phyloP scores from a whole-genome alignment of 331 rosid genomes.

The Quercus tomentella region DNA sequence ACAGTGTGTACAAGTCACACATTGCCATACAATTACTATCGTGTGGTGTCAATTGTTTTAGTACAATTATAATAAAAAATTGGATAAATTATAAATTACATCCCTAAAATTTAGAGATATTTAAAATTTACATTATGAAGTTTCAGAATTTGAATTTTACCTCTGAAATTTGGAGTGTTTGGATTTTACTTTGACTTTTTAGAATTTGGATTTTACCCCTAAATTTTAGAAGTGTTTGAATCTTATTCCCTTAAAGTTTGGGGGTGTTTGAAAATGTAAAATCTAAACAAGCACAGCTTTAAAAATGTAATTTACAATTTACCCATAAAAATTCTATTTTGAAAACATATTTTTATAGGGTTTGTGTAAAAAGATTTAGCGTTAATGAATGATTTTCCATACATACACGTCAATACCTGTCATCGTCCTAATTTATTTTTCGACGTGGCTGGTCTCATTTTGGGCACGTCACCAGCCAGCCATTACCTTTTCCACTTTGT shows the following conservation, averaged over 20 bases:
- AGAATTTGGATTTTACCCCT: accelerated
- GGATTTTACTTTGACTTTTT: too few species aligned
- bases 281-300: accelerated
- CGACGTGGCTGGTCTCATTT: conserved; percentile 24
- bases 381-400: too few species aligned
- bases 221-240: accelerated
- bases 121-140: accelerated
- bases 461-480: conserved; percentile 42
- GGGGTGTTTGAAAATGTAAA: accelerated
- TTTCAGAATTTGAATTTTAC: too few species aligned
- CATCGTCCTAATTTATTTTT: not conserved
- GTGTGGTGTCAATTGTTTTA: too few species aligned
- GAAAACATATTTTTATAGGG: too few species aligned
- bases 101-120: accelerated
- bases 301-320: too few species aligned
- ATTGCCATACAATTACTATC: too few species aligned
- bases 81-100: accelerated
- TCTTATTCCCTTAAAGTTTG: accelerated
- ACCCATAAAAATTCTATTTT: too few species aligned
- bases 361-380: too few species aligned
- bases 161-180: accelerated
- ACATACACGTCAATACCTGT: not conserved
- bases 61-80: too few species aligned
- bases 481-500: not conserved
- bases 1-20: too few species aligned